Conservation (phyloP, 257 asterid genomes). For the Misopates orontium region DNA sequence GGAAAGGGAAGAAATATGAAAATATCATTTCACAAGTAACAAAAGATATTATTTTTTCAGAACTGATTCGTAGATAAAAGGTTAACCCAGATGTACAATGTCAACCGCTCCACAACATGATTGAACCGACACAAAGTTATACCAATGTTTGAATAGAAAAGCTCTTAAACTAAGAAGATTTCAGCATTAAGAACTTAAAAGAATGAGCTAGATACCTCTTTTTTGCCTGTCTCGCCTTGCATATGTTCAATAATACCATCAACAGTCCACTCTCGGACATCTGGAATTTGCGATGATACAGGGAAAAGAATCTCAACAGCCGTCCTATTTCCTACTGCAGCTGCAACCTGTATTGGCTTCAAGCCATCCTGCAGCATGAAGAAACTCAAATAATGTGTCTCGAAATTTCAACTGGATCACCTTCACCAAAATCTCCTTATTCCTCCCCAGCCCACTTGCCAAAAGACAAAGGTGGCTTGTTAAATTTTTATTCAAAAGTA, state of each 20-base stretch:
- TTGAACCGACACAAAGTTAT: conserved; percentile 6
- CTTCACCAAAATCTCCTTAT: no score
- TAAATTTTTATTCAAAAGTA: no score
- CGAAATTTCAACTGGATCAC: conserved; percentile 16
- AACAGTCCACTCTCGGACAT: conserved; percentile 67
- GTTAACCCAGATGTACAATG: conserved; percentile 8
- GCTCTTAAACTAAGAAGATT: neutral
- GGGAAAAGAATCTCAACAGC: conserved; percentile 81
- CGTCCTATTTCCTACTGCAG: conserved; percentile 60
- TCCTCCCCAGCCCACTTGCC: no score
- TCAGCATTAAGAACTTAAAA: neutral
- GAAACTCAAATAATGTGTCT: conserved; percentile 13
- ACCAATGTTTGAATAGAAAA: neutral
- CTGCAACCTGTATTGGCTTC: conserved; percentile 86
- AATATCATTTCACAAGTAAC: conserved; percentile 3
- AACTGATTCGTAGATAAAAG: conserved; percentile 7
- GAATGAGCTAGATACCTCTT: conserved; percentile 46
- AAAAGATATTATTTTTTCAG: neutral
- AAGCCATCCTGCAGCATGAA: conserved; percentile 64
- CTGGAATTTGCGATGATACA: conserved; percentile 47
- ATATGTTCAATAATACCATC: conserved; percentile 69
- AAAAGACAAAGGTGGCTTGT: no score
- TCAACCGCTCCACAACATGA: conserved; percentile 4
- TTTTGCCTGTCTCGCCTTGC: conserved; percentile 51
- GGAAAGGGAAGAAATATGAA: conserved; percentile 6